Percentiles rank a stretch among this genome's conserved stretches.
phyloP scores from a whole-genome alignment of 1,284 basidiomycete genomes.

The Fomitopsis palustris region DNA sequence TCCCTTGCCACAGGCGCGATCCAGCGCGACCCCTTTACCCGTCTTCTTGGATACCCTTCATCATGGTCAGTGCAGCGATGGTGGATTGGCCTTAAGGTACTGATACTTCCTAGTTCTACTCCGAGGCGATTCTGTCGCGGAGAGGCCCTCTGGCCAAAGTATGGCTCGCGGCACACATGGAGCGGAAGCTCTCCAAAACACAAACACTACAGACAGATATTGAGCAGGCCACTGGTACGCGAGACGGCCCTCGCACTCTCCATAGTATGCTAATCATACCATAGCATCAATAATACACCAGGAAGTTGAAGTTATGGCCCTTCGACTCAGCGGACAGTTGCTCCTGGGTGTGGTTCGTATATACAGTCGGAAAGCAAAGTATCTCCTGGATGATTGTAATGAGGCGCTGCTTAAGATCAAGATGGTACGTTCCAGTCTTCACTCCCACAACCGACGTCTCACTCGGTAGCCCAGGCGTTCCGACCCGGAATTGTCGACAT shows the following conservation, averaged over 20 bases:
- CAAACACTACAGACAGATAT: slow-evolving; percentile 95
- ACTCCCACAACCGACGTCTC: slow-evolving; percentile 3
- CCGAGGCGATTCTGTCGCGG: slow-evolving; percentile 89
- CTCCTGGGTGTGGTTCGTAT: slow-evolving; percentile 96
- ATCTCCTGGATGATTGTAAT: slow-evolving; percentile 96
- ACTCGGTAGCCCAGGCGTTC: slow-evolving; percentile 62
- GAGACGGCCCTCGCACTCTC: neutral
- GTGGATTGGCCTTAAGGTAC: neutral
- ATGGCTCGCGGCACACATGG: slow-evolving; percentile 99
- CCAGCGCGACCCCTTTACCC: slow-evolving; percentile 15
- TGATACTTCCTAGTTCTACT: slow-evolving; percentile 67
- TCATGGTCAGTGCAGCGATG: slow-evolving; percentile 23
- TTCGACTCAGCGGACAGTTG: slow-evolving; percentile 92
- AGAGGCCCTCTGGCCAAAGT: slow-evolving; percentile 93
- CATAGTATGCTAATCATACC: neutral
- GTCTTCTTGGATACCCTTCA: slow-evolving; percentile 22
- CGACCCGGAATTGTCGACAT: slow-evolving; percentile 92
- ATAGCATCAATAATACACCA: slow-evolving; percentile 87
- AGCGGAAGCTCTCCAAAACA: slow-evolving; percentile 94
- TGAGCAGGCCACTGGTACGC: slow-evolving; percentile 86
- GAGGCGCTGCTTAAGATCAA: slow-evolving; percentile 95
- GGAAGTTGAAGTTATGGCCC: slow-evolving; percentile 86
- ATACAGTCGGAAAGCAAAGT: slow-evolving; percentile 97
- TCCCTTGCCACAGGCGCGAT: slow-evolving; percentile 23
- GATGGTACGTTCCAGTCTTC: slow-evolving; percentile 54